phyloP scores from a whole-genome alignment of 108 stramenopile species.

The Cylindrotheca closterium region DNA sequence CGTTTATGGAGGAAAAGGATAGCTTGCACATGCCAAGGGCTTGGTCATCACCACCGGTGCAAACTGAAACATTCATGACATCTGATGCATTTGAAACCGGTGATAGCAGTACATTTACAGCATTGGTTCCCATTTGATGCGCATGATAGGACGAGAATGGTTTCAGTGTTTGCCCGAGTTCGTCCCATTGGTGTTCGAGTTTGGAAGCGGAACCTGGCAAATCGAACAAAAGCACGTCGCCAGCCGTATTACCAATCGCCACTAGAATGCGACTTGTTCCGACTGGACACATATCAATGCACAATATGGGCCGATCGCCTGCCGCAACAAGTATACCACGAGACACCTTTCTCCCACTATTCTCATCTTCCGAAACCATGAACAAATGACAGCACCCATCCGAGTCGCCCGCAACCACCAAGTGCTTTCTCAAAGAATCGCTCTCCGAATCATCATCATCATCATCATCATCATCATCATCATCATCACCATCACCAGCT shows the following conservation, averaged over 20 bases:
- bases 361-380: slow-evolving; percentile 23
- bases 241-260: slow-evolving; percentile 66
- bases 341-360: not conserved
- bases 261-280: slow-evolving; percentile 32
- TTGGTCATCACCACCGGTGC: slow-evolving; percentile 79
- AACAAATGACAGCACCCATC: slow-evolving; percentile 61
- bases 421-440: slow-evolving; percentile 4
- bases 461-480: too few species aligned
- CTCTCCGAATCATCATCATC: too few species aligned
- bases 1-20: not conserved
- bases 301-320: slow-evolving; percentile 58
- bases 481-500: slow-evolving; percentile 7
- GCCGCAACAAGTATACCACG: slow-evolving; percentile 8
- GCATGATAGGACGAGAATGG: slow-evolving; percentile 26
- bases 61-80: slow-evolving; percentile 22
- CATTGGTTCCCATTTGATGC: slow-evolving; percentile 70
- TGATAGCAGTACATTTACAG: slow-evolving; percentile 29
- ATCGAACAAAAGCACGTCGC: slow-evolving; percentile 53
- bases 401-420: slow-evolving; percentile 70
- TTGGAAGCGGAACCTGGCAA: slow-evolving; percentile 21
- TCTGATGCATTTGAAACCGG: not conserved
- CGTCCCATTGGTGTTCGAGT: slow-evolving; percentile 20
- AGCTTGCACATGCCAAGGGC: slow-evolving; percentile 25
- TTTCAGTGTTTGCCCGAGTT: slow-evolving; percentile 5
- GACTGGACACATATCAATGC: slow-evolving; percentile 33